Evolutionary conservation across 805 yeast species (phyloP).

Genomic region (Kluyveromyces nonfermentans): DNA sequence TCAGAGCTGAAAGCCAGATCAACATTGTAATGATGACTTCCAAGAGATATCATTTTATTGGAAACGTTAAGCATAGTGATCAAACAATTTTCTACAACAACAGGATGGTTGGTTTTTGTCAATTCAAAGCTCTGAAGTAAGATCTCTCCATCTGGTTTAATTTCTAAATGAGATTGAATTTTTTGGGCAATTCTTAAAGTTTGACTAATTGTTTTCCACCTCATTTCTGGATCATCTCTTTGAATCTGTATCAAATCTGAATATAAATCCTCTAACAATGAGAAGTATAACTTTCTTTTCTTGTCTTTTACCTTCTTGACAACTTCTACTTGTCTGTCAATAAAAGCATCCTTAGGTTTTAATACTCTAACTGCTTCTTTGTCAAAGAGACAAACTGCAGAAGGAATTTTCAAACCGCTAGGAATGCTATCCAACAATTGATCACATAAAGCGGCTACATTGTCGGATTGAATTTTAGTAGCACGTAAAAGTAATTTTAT

Average conservation of each 20-base stretch:
- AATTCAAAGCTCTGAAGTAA: constrained; percentile 37
- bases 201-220: constrained; percentile 50
- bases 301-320: constrained; percentile 53
- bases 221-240: constrained; percentile 11
- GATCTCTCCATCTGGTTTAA: constrained; percentile 33
- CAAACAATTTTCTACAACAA: constrained; percentile 48
- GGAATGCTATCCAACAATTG: constrained; percentile 38
- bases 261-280: constrained; percentile 36
- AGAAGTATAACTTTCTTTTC: constrained; percentile 39
- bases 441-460: constrained; percentile 47
- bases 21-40: constrained; percentile 40
- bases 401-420: constrained; percentile 39
- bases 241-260: constrained; percentile 23
- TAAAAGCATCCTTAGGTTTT: constrained; percentile 51
- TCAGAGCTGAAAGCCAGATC: constrained; percentile 34
- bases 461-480: constrained; percentile 44
- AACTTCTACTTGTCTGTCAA: constrained; percentile 49
- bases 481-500: constrained; percentile 45
- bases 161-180: constrained; percentile 46
- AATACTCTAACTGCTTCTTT: constrained; percentile 32
- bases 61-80: constrained; percentile 50
- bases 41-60: constrained; percentile 36
- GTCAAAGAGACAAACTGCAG: constrained; percentile 43
- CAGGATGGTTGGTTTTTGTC: constrained; percentile 59
- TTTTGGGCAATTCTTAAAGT: constrained; percentile 42